Evolutionary conservation across 23 red algal genomes (phyloP).

Genomic region (Gracilariopsis chorda): DNA sequence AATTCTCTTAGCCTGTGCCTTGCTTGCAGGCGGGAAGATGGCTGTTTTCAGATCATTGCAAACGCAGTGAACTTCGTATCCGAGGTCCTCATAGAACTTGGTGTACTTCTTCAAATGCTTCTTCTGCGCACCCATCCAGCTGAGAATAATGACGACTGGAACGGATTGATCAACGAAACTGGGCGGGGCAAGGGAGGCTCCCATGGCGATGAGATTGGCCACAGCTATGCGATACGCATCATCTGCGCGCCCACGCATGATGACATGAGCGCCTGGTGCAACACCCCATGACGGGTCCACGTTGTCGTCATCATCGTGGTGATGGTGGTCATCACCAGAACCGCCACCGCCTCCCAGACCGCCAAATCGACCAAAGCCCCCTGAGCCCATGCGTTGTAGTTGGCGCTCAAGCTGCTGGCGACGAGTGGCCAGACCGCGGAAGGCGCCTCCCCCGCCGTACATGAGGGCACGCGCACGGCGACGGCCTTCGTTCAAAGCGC

Average conservation of each 20-base stretch:
- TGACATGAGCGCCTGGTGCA: conserved; percentile 52
- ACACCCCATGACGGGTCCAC: conserved; percentile 58
- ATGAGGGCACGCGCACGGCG: conserved; percentile 26
- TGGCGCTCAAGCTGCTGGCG: conserved; percentile 1
- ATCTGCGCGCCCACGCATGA: conserved; percentile 45
- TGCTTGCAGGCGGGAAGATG: conserved; percentile 64
- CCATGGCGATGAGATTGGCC: conserved; percentile 45
- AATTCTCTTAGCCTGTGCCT: conserved; percentile 78
- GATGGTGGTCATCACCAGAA: background rate
- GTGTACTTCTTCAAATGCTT: conserved; percentile 79
- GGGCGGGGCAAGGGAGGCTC: background rate
- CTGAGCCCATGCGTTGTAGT: background rate
- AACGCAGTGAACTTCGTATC: conserved; percentile 85
- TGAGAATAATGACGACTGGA: conserved; percentile 90
- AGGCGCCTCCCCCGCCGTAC: conserved; percentile 39
- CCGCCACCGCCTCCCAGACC: background rate
- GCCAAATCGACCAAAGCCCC: conserved; percentile 25
- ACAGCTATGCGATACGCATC: conserved; percentile 55
- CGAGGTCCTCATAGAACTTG: conserved; percentile 76
- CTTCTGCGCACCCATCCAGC: conserved; percentile 87
- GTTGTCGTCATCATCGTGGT: conserved; percentile 33
- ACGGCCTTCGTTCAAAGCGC: background rate
- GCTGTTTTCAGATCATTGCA: conserved; percentile 87
- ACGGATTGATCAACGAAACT: conserved; percentile 73
- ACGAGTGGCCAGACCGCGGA: conserved; percentile 11